Evolutionary conservation across 139 green algal species (phyloP).

Genomic region (Chlamydomonas schloesseri): DNA sequence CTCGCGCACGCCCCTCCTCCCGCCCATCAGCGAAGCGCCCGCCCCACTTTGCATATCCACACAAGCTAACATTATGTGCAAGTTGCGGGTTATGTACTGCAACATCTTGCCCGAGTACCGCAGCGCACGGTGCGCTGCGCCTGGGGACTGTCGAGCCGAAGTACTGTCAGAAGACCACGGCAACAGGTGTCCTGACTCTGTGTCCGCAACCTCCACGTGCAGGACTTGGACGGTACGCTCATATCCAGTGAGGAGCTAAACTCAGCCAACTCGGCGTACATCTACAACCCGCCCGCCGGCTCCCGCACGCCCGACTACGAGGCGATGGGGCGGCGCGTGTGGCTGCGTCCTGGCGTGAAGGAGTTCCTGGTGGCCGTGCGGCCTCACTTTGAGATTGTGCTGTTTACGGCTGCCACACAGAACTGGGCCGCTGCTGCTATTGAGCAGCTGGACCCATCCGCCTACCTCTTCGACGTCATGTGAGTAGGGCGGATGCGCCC

Average conservation of each 20-base stretch:
- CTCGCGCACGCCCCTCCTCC: too few relatives aligned
- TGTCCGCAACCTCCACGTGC: too few relatives aligned
- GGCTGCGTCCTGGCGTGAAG: constrained; percentile 17
- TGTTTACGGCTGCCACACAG: constrained; percentile 83
- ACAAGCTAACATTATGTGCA: too few relatives aligned
- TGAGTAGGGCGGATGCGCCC: not conserved
- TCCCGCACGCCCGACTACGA: constrained; percentile 27
- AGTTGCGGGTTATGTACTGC: too few relatives aligned
- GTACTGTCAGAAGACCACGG: too few relatives aligned
- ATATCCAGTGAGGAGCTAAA: constrained; percentile 69
- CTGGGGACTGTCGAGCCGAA: too few relatives aligned
- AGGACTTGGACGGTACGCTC: constrained; percentile 81
- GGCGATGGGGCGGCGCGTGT: constrained; percentile 30
- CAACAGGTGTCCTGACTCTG: too few relatives aligned
- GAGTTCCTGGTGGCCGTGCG: constrained; percentile 33
- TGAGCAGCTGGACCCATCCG: constrained; percentile 57
- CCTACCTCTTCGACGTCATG: constrained; percentile 44
- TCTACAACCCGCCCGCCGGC: not conserved
- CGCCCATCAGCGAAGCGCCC: too few relatives aligned
- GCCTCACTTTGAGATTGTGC: constrained; percentile 67
- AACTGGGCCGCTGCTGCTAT: constrained; percentile 77
- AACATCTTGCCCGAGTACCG: too few relatives aligned
- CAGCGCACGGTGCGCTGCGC: too few relatives aligned
- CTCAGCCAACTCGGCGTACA: not conserved
- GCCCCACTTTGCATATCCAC: too few relatives aligned